Percentiles rank a stretch among this genome's conserved stretches.
Conservation (phyloP, 139 green algal genomes). For the Monoraphidium neglectum region DNA sequence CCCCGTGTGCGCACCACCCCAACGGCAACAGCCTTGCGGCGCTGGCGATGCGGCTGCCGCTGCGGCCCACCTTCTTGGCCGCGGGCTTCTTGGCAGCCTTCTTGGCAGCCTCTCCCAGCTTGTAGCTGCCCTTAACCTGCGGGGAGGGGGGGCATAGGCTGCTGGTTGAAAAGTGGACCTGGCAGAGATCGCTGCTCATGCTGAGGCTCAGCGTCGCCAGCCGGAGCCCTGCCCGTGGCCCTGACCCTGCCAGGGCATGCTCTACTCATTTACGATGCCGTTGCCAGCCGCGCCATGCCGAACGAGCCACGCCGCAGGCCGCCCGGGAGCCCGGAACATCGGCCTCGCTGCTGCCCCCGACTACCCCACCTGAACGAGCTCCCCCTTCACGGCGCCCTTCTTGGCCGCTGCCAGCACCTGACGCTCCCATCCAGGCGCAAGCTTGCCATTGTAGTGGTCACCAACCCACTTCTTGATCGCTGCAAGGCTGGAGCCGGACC, state of each 20-base stretch:
- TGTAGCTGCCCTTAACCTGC: slow-evolving; percentile 21
- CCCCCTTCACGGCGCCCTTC: slow-evolving; percentile 18
- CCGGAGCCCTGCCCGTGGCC: not conserved
- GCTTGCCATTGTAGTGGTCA: slow-evolving; percentile 58
- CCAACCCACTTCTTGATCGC: slow-evolving; percentile 85
- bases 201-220: not conserved
- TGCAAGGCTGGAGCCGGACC: slow-evolving; percentile 59
- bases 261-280: too few species aligned
- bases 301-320: too few species aligned
- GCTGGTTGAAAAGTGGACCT: not conserved
- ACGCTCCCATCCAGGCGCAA: slow-evolving; percentile 25
- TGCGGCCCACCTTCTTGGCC: not conserved
- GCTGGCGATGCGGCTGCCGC: not conserved
- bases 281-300: too few species aligned
- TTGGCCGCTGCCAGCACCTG: slow-evolving; percentile 5
- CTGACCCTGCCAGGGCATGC: too few species aligned
- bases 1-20: not conserved
- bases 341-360: too few species aligned
- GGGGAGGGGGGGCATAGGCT: not conserved
- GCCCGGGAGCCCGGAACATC: too few species aligned
- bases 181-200: not conserved
- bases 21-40: not conserved
- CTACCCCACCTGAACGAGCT: slow-evolving; percentile 1
- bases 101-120: slow-evolving; percentile 29
- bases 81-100: slow-evolving; percentile 32